Percentiles rank a stretch among this genome's conserved stretches.
phyloP scores from a whole-genome alignment of 1,284 basidiomycete genomes.

The Taiwanofungus camphoratus region DNA sequence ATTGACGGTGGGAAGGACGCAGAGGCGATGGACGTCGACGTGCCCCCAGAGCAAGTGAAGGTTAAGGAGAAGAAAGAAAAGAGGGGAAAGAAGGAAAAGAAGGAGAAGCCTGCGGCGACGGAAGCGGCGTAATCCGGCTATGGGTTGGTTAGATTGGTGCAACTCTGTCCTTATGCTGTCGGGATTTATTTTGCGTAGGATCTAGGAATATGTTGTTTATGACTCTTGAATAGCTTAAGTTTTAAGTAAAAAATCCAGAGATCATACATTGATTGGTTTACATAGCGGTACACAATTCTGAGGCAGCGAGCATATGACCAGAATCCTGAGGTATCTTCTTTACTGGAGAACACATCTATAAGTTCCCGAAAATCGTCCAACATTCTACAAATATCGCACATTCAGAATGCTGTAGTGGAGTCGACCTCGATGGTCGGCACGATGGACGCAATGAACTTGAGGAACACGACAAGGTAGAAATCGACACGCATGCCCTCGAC shows the following conservation, averaged over 20 bases:
- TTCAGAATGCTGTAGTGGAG: slow-evolving; percentile 79
- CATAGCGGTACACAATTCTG: slow-evolving; percentile 21
- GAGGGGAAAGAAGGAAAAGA: slow-evolving; percentile 25
- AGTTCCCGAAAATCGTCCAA: neutral
- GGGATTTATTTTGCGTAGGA: too few species aligned
- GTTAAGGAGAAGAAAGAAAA: slow-evolving; percentile 20
- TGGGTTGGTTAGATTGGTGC: too few species aligned
- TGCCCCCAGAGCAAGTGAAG: slow-evolving; percentile 8
- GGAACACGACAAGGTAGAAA: slow-evolving; percentile 92
- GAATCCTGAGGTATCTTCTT: slow-evolving; percentile 23
- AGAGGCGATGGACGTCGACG: slow-evolving; percentile 14
- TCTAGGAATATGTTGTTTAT: too few species aligned
- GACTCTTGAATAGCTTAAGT: too few species aligned
- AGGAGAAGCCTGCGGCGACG: too few species aligned
- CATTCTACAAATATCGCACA: neutral
- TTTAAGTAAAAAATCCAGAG: too few species aligned
- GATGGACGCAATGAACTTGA: slow-evolving; percentile 95
- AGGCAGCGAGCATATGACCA: slow-evolving; percentile 17
- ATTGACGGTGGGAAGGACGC: slow-evolving; percentile 1
- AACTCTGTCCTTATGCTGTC: too few species aligned
- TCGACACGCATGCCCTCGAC: slow-evolving; percentile 89
- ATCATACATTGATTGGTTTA: slow-evolving; percentile 19
- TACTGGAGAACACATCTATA: slow-evolving; percentile 17
- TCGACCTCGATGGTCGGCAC: slow-evolving; percentile 95
- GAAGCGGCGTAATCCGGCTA: too few species aligned